These are phyloP conservation scores for Crassisporium funariophilum DNA, from an alignment of 768 basidiomycete genomes.

Conservation along the genomic window DNA sequence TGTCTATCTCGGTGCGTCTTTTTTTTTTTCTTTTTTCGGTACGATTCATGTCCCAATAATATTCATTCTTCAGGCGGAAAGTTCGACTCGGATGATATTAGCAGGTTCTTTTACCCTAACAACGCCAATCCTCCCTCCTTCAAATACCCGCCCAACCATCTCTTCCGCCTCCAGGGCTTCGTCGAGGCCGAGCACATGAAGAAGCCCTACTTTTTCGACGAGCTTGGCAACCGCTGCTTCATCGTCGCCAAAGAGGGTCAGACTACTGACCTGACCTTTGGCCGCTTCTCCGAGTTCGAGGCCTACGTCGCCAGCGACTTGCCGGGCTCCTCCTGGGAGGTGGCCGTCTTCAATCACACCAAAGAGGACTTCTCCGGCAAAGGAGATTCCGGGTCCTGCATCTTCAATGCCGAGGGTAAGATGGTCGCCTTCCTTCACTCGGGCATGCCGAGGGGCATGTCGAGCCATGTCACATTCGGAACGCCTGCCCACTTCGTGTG, in stretches of 20 bases:
- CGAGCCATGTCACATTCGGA: slow-evolving; percentile 47
- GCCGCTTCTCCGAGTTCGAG: slow-evolving; percentile 33
- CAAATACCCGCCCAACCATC: too few relatives aligned
- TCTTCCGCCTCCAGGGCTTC: too few relatives aligned
- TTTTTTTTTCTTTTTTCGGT: slow-evolving; percentile 6
- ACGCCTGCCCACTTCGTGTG: slow-evolving; percentile 42
- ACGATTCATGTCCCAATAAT: too few relatives aligned
- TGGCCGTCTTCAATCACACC: slow-evolving; percentile 36
- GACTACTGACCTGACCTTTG: slow-evolving; percentile 4
- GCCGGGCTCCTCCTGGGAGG: slow-evolving; percentile 30
- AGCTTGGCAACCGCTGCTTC: too few relatives aligned
- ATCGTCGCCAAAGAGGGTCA: too few relatives aligned
- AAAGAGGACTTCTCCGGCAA: slow-evolving; percentile 33
- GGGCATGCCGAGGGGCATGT: slow-evolving; percentile 37
- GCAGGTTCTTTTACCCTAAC: too few relatives aligned
- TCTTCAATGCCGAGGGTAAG: slow-evolving; percentile 33
- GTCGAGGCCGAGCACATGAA: too few relatives aligned
- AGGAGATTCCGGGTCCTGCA: slow-evolving; percentile 45
- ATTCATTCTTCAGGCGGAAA: too few relatives aligned
- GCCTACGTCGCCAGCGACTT: slow-evolving; percentile 29
- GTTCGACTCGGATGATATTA: too few relatives aligned
- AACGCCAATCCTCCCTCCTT: too few relatives aligned
- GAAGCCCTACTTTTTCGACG: too few relatives aligned
- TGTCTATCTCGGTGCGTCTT: slow-evolving; percentile 15
- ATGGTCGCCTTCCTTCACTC: slow-evolving; percentile 42